phyloP scores from a whole-genome alignment of 257 asterid genomes.

The Mentha longifolia region DNA sequence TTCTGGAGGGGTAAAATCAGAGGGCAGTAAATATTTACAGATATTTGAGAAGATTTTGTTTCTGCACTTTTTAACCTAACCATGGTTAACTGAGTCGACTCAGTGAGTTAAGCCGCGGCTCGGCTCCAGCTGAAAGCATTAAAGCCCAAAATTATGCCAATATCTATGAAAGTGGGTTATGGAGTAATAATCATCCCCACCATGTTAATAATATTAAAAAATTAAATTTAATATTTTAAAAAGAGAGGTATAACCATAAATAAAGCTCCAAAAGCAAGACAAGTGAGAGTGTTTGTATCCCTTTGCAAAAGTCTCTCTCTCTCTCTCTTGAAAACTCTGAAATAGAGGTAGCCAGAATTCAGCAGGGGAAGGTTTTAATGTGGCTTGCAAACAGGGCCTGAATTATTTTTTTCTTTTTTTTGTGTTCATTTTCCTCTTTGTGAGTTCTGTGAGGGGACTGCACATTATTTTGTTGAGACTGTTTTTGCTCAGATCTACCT shows the following conservation, averaged over 20 bases:
- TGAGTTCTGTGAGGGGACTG: constrained; percentile 31
- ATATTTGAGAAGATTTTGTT: constrained; percentile 36
- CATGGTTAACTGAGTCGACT: constrained; percentile 22
- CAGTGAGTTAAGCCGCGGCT: constrained; percentile 8
- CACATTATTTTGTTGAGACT: constrained; percentile 27
- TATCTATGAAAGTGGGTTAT: constrained; percentile 32
- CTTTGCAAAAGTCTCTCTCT: constrained; percentile 33
- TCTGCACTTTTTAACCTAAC: constrained; percentile 8
- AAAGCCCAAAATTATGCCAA: constrained; percentile 42
- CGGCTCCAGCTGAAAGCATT: constrained; percentile 28
- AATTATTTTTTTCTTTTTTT: constrained; percentile 2
- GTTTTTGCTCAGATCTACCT: constrained; percentile 40
- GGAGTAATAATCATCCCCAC: constrained; percentile 40
- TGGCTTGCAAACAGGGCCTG: constrained; percentile 27
- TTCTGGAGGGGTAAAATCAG: constrained; percentile 39
- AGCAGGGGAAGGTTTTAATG: constrained; percentile 38
- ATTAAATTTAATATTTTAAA: not conserved
- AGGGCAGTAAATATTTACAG: constrained; percentile 44
- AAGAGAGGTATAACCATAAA: constrained; percentile 41
- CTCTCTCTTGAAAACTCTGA: constrained; percentile 54
- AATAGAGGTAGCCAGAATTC: constrained; percentile 51
- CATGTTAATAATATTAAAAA: not conserved
- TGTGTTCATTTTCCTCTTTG: constrained; percentile 17
- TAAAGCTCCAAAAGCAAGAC: constrained; percentile 44
- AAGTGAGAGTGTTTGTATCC: constrained; percentile 33